phyloP scores from a whole-genome alignment of 176 grass and related monocot species.

The Rhynchospora tenuis region DNA sequence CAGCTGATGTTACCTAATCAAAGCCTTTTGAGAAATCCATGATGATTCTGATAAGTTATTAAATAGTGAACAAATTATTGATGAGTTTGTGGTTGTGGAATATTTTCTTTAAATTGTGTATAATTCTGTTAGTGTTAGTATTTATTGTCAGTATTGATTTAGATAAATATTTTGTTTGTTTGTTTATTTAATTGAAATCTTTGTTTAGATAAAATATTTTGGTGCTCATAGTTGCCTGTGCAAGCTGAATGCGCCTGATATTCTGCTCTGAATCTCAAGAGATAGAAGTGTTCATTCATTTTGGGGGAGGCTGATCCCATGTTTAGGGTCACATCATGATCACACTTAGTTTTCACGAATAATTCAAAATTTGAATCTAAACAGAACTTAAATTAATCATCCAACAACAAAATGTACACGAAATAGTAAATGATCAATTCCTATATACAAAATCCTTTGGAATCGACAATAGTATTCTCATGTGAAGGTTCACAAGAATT shows the following conservation, averaged over 20 bases:
- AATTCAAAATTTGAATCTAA: background rate
- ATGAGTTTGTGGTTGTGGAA: background rate
- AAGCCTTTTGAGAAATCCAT: background rate
- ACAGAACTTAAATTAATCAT: no score
- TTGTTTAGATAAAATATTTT: background rate
- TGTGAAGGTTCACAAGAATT: no score
- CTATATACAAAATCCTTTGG: no score
- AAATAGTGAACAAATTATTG: background rate
- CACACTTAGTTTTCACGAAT: background rate
- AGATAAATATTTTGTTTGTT: background rate
- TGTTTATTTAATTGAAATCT: background rate
- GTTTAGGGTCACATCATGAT: background rate
- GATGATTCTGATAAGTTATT: background rate
- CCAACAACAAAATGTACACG: no score
- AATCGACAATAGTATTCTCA: no score
- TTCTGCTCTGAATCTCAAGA: background rate
- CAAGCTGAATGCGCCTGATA: background rate
- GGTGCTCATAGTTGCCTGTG: background rate
- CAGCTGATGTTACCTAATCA: background rate
- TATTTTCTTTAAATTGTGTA: background rate
- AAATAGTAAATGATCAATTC: no score
- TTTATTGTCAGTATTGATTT: background rate
- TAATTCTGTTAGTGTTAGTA: background rate
- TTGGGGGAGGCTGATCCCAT: no score
- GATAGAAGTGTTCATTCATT: background rate